Evolutionary conservation across 139 green algal genomes (phyloP), one percentile per base, ranked within the genome.

Genomic region (Chlorella sp.): DNA sequence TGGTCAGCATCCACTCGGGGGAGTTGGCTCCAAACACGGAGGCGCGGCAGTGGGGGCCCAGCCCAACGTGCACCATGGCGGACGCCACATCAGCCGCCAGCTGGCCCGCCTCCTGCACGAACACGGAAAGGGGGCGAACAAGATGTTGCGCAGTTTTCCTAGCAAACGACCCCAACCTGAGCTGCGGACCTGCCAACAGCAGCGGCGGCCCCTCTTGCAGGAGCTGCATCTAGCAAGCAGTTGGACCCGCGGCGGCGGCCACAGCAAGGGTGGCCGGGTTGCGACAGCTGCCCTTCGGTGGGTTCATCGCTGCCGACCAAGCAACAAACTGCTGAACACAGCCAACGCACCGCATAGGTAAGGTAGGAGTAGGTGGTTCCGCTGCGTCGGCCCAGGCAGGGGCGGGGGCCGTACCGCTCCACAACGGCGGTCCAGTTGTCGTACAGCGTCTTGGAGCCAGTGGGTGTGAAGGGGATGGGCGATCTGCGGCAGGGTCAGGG

Each of bases 1-100:
- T 96, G 1, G 94, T 88, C 19, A 96, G 90, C 95, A 98, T 98
- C 95, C 95, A 98, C 68, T 97, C 92, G 0, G 91, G 90, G 76
- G 89, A 92, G 91, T 98, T 98, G 80, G 88, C 80, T 9, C 94
- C 92, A 73, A 94, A 96, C 0, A 97, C 84, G 46, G 92, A 92
- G 65, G 86, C 72, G 16, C 65, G 69, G 44, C 44, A 44, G 48
- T 91, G 73, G 14, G 84, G 38, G 64, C 65, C 24, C 9, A 94
- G 41, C 13, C 90, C 92, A 41, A 76, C 69, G 8, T 46, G 69
- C 20, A 51, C 38, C 67, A 94, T 54, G 11, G 81, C 90, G 16
- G 87, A 87, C 1, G 48, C 86, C 44, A 93, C 69, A 20, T 48
- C 81, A 16, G 48, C 81, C 68, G 64, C 69, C 48, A 46, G 38